Conservation (phyloP, 2,329 filamentous ascomycete species). For the Trichoderma pleuroti region DNA sequence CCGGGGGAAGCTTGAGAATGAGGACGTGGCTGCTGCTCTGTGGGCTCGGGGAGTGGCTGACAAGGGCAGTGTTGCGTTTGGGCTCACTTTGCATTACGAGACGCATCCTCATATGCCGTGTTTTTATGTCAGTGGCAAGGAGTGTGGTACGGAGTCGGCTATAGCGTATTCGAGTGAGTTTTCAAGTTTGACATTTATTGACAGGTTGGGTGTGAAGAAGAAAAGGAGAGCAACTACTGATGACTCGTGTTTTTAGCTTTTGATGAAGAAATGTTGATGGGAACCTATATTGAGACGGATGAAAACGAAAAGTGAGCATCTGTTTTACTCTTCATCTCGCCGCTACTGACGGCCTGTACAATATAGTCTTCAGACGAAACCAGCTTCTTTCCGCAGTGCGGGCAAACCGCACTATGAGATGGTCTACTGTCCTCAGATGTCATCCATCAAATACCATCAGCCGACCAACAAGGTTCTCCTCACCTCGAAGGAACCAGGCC, state of each 20-base stretch:
- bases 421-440: slow-evolving; percentile 39
- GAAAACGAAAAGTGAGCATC: slow-evolving; percentile 38
- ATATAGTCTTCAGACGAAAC: slow-evolving; percentile 11
- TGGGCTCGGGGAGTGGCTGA: slow-evolving; percentile 40
- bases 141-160: slow-evolving; percentile 39
- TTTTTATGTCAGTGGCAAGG: slow-evolving; percentile 40
- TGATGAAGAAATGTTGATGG: slow-evolving; percentile 35
- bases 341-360: neutral
- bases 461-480: slow-evolving; percentile 42
- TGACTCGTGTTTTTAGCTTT: slow-evolving; percentile 27
- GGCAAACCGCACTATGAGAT: slow-evolving; percentile 26
- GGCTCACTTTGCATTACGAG: slow-evolving; percentile 27
- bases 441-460: slow-evolving; percentile 47
- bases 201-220: neutral
- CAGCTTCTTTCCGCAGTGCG: slow-evolving; percentile 17
- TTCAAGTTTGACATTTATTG: neutral
- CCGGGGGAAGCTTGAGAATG: slow-evolving; percentile 25
- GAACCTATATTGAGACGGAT: slow-evolving; percentile 43
- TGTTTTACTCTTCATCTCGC: neutral
- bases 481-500: slow-evolving; percentile 37
- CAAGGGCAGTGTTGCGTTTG: slow-evolving; percentile 41
- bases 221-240: neutral
- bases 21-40: slow-evolving; percentile 30
- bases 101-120: slow-evolving; percentile 36
- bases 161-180: slow-evolving; percentile 45